Evolutionary conservation across 2,329 filamentous ascomycete genomes (phyloP), one percentile per base, ranked within the genome.

Genomic region (Calonectria hongkongensis): DNA sequence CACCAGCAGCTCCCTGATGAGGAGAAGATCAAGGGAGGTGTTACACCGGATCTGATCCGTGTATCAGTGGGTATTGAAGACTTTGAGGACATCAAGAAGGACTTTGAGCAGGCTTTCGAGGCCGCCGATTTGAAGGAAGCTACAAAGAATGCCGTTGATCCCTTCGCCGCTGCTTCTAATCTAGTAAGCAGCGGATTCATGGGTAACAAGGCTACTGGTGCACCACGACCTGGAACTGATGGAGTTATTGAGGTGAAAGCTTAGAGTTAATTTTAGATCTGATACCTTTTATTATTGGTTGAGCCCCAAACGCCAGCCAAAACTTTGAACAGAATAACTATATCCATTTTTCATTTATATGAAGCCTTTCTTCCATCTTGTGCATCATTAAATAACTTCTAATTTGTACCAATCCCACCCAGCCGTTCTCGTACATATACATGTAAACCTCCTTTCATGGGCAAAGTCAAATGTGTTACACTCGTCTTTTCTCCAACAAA

Each of bases 1-100:
- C 93, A 94, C 79, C 90, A 94, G 84, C 92, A 94, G 82, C 86
- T 94, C 71, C 88, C 85, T 25, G 91, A 93, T 13, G 88, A 93
- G 77, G 93, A 94, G 84, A 92, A 90, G 81, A 83, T 87, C 54
- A 89, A 87, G 79, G 92, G 90, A 25, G 92, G 93, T 78, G 92
- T 94, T 25, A 94, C 92, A 83, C 75, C 76, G 2, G 78, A 78
- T 28, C 58, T 80, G 7, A 79, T 80, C 65, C 73, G 78, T 15
- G 65, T 80, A 7, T 80, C 76, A 9, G 76, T 80, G 0, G 79
- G 79, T 5, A 94, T 90, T 8, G 93, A 94, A 82, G 92, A 93
- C 79, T 93, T 94, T 75, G 92, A 93, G 82, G 93, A 94, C 78
- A 94, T 94, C 79, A 92, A 92, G 77, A 88, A 88, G 39, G 93